Conservation (phyloP, 1,284 basidiomycete species). For the Papiliotrema fonsecae region DNA sequence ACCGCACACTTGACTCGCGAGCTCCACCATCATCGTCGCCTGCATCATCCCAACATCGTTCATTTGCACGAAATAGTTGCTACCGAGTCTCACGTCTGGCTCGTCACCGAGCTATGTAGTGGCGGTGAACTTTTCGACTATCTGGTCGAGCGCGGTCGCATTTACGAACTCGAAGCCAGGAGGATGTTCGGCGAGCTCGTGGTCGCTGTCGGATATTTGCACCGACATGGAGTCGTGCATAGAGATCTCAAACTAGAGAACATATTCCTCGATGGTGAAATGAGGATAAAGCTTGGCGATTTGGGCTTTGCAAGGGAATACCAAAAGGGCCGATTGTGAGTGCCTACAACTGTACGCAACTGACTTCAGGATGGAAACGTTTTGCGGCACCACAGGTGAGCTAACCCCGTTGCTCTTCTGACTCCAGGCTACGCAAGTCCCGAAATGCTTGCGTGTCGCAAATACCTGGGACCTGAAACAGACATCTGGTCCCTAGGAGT, state of each 20-base stretch:
- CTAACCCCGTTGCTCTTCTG: background rate
- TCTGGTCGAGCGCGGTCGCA: constrained; percentile 85
- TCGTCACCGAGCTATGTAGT: constrained; percentile 91
- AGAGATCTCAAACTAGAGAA: constrained; percentile 96
- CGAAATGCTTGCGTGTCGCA: constrained; percentile 85
- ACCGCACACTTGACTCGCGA: constrained; percentile 88
- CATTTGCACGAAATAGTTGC: constrained; percentile 98
- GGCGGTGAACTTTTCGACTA: constrained; percentile 98
- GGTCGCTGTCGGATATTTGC: constrained; percentile 87
- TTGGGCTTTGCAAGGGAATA: constrained; percentile 96
- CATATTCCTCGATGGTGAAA: constrained; percentile 79
- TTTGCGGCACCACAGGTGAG: constrained; percentile 86
- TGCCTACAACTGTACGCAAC: constrained; percentile 1
- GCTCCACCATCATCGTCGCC: constrained; percentile 94
- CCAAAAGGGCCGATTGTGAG: constrained; percentile 63
- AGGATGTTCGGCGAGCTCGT: constrained; percentile 90
- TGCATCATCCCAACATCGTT: constrained; percentile 91
- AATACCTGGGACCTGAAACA: constrained; percentile 87
- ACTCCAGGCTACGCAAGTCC: constrained; percentile 69
- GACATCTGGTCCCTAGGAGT: constrained; percentile 97
- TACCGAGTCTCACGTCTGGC: constrained; percentile 92
- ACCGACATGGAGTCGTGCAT: constrained; percentile 83
- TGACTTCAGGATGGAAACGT: constrained; percentile 69
- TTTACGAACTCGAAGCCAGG: constrained; percentile 75
- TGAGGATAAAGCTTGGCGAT: constrained; percentile 86